Evolutionary conservation across 441 rosid genomes (phyloP).

Genomic region (Euphorbia schlechtendalii): DNA sequence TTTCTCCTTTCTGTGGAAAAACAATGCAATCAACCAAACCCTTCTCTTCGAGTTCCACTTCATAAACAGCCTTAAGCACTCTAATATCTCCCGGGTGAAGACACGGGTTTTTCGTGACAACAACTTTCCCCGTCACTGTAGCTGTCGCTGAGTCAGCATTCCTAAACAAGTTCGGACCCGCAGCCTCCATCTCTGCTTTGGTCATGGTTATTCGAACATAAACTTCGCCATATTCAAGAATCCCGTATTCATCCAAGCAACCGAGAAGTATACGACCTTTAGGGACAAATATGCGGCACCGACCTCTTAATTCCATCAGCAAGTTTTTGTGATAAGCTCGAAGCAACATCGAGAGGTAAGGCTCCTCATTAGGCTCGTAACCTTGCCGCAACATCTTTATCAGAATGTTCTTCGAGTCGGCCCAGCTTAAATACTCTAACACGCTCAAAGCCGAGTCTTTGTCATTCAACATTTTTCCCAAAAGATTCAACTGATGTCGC

Average conservation of each 20-base stretch:
- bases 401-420: constrained; percentile 44
- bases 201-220: constrained; percentile 60
- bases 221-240: constrained; percentile 81
- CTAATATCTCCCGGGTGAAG: constrained; percentile 94
- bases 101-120: constrained; percentile 91
- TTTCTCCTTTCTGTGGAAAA: constrained; percentile 81
- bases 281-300: constrained; percentile 74
- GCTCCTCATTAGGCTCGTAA: constrained; percentile 64
- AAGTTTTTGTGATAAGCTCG: constrained; percentile 58
- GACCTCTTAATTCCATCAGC: constrained; percentile 58
- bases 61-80: constrained; percentile 76
- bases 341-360: constrained; percentile 88
- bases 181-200: constrained; percentile 48
- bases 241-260: constrained; percentile 76
- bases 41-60: constrained; percentile 52
- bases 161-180: constrained; percentile 46
- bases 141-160: constrained; percentile 62
- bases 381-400: constrained; percentile 71
- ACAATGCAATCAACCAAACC: constrained; percentile 68
- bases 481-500: constrained; percentile 46
- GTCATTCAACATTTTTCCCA: constrained; percentile 56
- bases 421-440: constrained; percentile 52
- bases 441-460: constrained; percentile 59
- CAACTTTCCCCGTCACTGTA: constrained; percentile 58
- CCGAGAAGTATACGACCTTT: constrained; percentile 78